Base-by-base conservation (phyloP, 305 asterid species). In the Fraxinus dipetala region DNA sequence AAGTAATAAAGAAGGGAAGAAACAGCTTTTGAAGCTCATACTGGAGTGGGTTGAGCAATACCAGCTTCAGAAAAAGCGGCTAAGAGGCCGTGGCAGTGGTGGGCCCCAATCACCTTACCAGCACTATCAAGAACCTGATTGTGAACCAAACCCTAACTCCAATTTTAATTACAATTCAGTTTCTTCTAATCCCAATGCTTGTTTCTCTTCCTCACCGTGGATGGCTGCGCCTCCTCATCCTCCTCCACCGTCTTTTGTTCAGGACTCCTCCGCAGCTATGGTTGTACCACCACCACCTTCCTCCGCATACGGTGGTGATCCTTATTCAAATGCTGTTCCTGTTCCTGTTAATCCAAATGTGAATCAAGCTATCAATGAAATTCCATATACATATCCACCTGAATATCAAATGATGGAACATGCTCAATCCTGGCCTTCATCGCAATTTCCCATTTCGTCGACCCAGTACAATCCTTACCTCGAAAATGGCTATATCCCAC, bases 31-130 rank as follows among this genome's bases (percentile, higher is more conserved):
- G 80, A 92, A 90, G 43, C 93, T 96, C 74, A 93, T 96, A 7
- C 93, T 96, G 4, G 93, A 90, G 22, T 96, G 99, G 99, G 99
- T 96, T 40, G 93, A 92, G 40, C 93, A 87, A 3, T 77, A 88
- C 81, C 94, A 91, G 83, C 94, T 94, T 34, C 98, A 91, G 83
- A 94, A 91, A 48, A 93, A 87, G 70, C 86, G 86, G 76, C 32
- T 84, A 78, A 72, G 38, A 0, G 74, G 36, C 2, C 8, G 74
- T 11, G 74, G 10, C 7, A 90, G 85, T 63, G 85, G 83, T 6
- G 54, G 70, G 22, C 81, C 83, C 6, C 82, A 67, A 35, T 72
- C 84, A 31, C 83, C 81, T 40, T 80, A 54, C 77, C 78, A 83
- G 63, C 80, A 83, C 35, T 31, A 0, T 72, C 86, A 79, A 75